Evolutionary conservation across 2,329 filamentous ascomycete species (phyloP).

Genomic region (Aureobasidium subglaciale): DNA sequence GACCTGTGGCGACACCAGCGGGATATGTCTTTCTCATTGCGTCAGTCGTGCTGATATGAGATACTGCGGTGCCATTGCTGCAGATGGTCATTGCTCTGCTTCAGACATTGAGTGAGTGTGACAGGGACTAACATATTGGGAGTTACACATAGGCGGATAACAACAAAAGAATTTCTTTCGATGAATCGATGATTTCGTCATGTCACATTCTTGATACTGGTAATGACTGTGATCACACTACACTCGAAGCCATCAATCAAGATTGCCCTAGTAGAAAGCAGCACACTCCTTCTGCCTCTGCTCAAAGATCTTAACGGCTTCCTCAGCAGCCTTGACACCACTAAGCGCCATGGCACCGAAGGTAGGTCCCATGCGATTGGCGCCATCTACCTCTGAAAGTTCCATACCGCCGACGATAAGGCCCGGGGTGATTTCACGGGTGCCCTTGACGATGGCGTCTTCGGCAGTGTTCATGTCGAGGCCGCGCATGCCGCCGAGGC

Average conservation of each 20-base stretch:
- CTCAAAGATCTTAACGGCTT: conserved; percentile 71
- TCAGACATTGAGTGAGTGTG: no score
- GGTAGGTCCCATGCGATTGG: conserved; percentile 85
- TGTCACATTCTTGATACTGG: not conserved
- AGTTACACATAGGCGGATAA: no score
- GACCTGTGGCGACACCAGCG: no score
- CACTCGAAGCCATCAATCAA: not conserved
- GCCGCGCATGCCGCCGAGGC: conserved; percentile 85
- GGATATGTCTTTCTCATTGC: no score
- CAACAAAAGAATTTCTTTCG: not conserved
- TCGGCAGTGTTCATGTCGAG: conserved; percentile 88
- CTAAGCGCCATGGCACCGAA: conserved; percentile 85
- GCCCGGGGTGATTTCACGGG: conserved; percentile 78
- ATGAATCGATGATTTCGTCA: not conserved
- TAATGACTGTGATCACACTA: not conserved
- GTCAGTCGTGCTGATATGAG: no score
- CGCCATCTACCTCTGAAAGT: conserved; percentile 76
- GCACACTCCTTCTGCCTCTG: conserved; percentile 68
- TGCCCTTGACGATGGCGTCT: conserved; percentile 88
- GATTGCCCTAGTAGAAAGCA: not conserved
- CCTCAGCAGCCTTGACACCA: conserved; percentile 87
- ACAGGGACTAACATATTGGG: no score
- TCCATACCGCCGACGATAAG: conserved; percentile 95
- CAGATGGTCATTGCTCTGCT: no score
- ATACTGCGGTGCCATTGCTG: no score